Evolutionary conservation across 495 filamentous ascomycete species (phyloP), one percentile per base, ranked within the genome.

Genomic region (Talaromyces adpressus): DNA sequence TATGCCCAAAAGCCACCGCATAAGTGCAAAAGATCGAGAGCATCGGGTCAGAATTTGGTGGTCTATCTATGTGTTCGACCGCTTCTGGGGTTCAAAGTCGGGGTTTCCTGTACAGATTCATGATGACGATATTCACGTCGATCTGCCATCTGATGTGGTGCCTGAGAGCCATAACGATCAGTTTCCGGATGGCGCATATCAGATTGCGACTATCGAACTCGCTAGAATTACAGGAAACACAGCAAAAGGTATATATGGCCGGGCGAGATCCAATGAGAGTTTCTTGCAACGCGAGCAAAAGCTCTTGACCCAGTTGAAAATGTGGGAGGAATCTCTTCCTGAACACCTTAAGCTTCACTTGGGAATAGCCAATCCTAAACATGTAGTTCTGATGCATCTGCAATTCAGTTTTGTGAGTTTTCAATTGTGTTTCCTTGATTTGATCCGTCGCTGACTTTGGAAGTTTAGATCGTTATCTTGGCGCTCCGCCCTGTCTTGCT

Each of bases 11-110:
- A 73, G 75, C n/a, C 78, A 81, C 62, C 69, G 76, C 23, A 79
- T 78, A 32, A 77, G 79, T 54, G 72, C 76, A 0, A 72, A 76
- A 0, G 75, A 77, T 58, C 72, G 77, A 16, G 75, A 81, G 59
- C 78, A 81, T 53, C 77, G 78, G 8, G 70, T 79, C 29, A 67
- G 75, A 41, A 75, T 79, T 27, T 79, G 77, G 77, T 79, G 77
- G 77, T 78, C 77, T 22, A 76, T 79, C 52, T 81, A 81, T 64
- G 77, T 77, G 34, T 79, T 81, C 61, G 77, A 81, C 59, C 73
- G 77, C 32, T 78, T 79, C 74, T 79, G 76, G 77, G 75, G 73
- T 18, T 78, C 77, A 9, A 79, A 77, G 49, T 77, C 79, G 73
- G 78, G 78, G 6, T 69, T 79, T 1, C 77, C 77, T 3, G 71